Percentiles rank a stretch among this genome's conserved stretches.
These are phyloP conservation scores for Alternaria sp. DNA, from an alignment of 2,329 filamentous ascomycete genomes.

Conservation along the genomic window DNA sequence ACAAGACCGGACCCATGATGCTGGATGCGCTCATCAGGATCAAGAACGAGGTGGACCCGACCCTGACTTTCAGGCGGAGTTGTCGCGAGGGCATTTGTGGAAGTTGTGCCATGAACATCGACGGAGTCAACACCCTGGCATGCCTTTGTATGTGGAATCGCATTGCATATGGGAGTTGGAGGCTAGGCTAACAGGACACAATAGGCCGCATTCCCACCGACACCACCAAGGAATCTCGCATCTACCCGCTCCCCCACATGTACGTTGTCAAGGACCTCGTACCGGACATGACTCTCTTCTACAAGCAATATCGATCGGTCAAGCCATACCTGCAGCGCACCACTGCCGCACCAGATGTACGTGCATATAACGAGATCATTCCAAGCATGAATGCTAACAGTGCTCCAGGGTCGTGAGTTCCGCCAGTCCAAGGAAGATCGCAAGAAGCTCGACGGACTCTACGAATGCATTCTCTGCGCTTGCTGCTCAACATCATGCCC, in stretches of 20 bases:
- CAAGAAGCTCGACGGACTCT: slow-evolving; percentile 95
- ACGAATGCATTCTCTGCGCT: slow-evolving; percentile 99
- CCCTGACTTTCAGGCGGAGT: slow-evolving; percentile 92
- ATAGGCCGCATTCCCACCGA: slow-evolving; percentile 93
- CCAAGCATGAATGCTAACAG: slow-evolving; percentile 25
- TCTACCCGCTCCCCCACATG: slow-evolving; percentile 97
- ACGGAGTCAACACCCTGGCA: slow-evolving; percentile 96
- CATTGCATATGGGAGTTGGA: background rate
- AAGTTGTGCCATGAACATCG: slow-evolving; percentile 99
- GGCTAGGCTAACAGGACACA: slow-evolving; percentile 27
- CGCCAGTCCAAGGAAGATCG: slow-evolving; percentile 91
- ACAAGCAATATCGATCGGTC: slow-evolving; percentile 99
- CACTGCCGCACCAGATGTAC: slow-evolving; percentile 82
- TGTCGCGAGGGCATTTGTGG: slow-evolving; percentile 99
- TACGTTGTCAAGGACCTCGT: slow-evolving; percentile 99
- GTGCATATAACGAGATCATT: slow-evolving; percentile 46
- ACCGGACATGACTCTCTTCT: slow-evolving; percentile 96
- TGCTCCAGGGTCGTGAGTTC: slow-evolving; percentile 82
- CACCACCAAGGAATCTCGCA: slow-evolving; percentile 80
- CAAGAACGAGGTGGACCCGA: slow-evolving; percentile 99
- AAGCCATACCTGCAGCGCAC: slow-evolving; percentile 97
- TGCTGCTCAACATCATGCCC: slow-evolving; percentile 99
- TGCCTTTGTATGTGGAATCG: slow-evolving; percentile 81
- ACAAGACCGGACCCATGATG: slow-evolving; percentile 99
- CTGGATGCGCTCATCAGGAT: slow-evolving; percentile 95